A percentile compares a stretch with the other conserved stretches of the same genome.
These are phyloP conservation scores for Rhodotorula graminis DNA, from an alignment of 768 basidiomycete genomes.

Conservation along the genomic window DNA sequence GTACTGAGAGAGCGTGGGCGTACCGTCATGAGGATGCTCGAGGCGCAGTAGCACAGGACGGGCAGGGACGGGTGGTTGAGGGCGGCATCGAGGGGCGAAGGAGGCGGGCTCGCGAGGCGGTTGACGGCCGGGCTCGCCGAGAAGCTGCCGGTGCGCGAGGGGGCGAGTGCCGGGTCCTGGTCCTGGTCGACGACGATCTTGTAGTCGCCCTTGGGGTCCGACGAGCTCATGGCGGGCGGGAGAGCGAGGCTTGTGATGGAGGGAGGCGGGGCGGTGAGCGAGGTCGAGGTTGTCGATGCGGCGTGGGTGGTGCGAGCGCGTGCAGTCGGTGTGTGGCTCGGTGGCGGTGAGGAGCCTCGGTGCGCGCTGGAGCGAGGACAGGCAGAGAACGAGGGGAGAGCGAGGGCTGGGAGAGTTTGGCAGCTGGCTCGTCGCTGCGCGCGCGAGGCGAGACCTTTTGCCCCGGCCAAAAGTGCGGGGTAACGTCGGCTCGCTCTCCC, in stretches of 20 bases:
- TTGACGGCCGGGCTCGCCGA: neutral
- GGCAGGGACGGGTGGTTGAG: constrained; percentile 52
- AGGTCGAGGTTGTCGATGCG: neutral
- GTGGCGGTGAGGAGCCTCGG: no score
- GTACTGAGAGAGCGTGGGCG: neutral
- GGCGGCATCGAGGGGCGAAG: neutral
- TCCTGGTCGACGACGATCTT: constrained; percentile 34
- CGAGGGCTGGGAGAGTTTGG: no score
- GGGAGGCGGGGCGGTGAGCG: neutral
- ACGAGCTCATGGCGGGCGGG: neutral
- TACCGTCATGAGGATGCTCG: constrained; percentile 93
- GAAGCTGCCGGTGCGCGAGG: neutral
- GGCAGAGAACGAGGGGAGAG: no score
- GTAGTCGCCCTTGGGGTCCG: constrained; percentile 31
- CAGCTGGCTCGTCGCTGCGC: no score
- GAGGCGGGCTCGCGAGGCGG: neutral
- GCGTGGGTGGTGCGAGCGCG: neutral
- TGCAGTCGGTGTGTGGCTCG: neutral
- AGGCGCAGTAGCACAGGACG: constrained; percentile 80
- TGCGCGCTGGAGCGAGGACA: no score
- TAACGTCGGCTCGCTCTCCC: no score
- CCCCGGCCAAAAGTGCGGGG: no score
- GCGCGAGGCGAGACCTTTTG: no score
- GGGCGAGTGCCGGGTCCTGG: neutral
- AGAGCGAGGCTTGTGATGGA: neutral